Percentiles rank a stretch among this genome's conserved stretches.
phyloP scores from a whole-genome alignment of 345 rosid genomes.

The Moricandia arvensis region DNA sequence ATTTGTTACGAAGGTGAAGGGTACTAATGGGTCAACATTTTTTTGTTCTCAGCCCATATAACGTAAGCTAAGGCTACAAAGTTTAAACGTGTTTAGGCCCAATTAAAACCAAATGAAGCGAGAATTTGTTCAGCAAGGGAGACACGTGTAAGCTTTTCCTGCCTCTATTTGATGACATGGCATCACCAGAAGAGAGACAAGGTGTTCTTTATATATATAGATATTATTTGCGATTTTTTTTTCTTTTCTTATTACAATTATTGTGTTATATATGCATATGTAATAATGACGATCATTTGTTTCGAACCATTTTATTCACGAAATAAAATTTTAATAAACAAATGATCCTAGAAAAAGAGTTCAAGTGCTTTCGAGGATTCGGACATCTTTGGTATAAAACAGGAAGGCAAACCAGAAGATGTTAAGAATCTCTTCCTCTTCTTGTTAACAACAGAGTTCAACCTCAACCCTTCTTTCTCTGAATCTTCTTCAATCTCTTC shows the following conservation, averaged over 20 bases:
- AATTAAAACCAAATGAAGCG: no score
- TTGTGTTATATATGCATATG: neutral
- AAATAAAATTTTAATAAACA: neutral
- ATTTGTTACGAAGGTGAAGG: no score
- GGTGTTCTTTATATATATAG: no score
- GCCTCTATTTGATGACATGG: no score
- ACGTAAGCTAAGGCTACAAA: no score
- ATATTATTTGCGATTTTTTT: no score
- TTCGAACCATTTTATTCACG: neutral
- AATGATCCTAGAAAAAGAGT: constrained; percentile 12
- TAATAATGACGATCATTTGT: neutral
- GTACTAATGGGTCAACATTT: no score
- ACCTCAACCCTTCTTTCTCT: constrained; percentile 1
- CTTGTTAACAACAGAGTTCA: neutral
- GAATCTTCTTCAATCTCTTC: constrained; percentile 21
- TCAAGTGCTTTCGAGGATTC: constrained; percentile 31
- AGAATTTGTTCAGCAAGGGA: no score
- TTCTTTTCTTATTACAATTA: neutral
- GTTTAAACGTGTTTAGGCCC: no score
- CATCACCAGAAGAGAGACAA: no score
- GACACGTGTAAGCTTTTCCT: no score
- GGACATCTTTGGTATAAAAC: constrained; percentile 20
- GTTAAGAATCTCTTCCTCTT: constrained; percentile 31
- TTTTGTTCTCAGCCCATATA: no score
- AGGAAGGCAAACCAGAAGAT: constrained; percentile 12